Evolutionary conservation across 2,329 filamentous ascomycete genomes (phyloP).

Genomic region (Aureobasidium melanogenum): DNA sequence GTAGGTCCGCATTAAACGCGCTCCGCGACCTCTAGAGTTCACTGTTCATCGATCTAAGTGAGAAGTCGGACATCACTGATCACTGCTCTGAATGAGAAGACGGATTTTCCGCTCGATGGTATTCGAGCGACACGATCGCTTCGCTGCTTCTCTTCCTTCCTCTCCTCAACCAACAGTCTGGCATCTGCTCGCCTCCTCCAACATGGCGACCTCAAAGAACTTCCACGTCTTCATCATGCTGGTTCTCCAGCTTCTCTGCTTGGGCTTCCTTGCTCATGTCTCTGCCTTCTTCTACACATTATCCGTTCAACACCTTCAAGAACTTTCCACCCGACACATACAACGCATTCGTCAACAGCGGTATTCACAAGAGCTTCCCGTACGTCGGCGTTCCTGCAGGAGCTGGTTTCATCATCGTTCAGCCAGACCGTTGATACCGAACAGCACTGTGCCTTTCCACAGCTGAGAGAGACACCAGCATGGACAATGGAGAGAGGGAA

Average conservation of each 20-base stretch:
- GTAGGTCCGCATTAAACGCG: no score
- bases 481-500: not conserved
- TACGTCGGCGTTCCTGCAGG: no score
- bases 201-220: not conserved
- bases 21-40: no score
- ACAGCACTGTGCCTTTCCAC: not conserved
- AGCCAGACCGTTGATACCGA: not conserved
- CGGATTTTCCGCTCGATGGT: not conserved
- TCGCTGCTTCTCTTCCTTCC: not conserved
- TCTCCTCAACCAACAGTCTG: not conserved
- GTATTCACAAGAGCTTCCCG: no score
- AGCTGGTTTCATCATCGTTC: no score
- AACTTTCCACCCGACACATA: no score
- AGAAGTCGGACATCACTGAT: no score
- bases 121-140: not conserved
- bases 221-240: not conserved
- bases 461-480: not conserved
- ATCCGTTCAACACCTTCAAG: no score
- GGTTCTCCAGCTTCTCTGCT: not conserved
- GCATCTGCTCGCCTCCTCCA: not conserved
- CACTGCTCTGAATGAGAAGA: not conserved
- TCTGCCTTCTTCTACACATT: no score
- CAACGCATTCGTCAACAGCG: no score
- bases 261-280: not conserved
- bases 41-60: no score